Percentiles rank a stretch among this genome's conserved stretches.
Conservation (phyloP, 1,284 basidiomycete species). For the Sporisorium iseilematis-ciliati region DNA sequence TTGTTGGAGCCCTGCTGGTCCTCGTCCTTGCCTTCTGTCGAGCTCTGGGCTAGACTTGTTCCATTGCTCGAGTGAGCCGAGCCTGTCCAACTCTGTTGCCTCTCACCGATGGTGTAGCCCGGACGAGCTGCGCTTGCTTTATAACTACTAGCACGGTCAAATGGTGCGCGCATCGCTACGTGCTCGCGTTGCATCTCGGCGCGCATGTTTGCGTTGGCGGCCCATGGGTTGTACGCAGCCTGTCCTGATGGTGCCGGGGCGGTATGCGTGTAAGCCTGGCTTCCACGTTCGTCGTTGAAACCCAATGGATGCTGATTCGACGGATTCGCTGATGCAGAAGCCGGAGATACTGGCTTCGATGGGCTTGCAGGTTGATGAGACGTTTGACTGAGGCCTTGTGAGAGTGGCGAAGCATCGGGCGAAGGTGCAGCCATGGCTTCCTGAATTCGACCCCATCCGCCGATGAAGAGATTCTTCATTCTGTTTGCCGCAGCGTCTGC, state of each 20-base stretch:
- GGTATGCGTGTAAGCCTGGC: not conserved
- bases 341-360: constrained; percentile 3
- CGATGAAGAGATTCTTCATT: constrained; percentile 57
- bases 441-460: constrained; percentile 55
- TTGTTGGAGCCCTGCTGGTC: constrained; percentile 5
- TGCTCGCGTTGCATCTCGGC: constrained; percentile 50
- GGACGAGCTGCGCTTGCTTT: not conserved
- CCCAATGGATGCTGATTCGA: constrained; percentile 8
- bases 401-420: constrained; percentile 9
- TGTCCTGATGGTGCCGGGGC: constrained; percentile 1
- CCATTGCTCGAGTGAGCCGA: not conserved
- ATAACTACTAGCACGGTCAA: not conserved
- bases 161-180: constrained; percentile 29
- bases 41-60: not conserved
- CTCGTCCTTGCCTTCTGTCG: constrained; percentile 8
- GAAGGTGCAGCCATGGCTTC: constrained; percentile 50
- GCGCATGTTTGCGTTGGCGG: constrained; percentile 20
- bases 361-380: constrained; percentile 16
- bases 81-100: constrained; percentile 24
- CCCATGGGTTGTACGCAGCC: constrained; percentile 42
- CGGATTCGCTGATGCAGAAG: not conserved
- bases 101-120: constrained; percentile 1
- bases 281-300: not conserved
- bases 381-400: not conserved
- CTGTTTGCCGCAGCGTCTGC: constrained; percentile 43